A percentile compares a stretch with the other conserved stretches of the same genome.
Conservation (phyloP, 208 protist species). For the Naegleria fowleri region DNA sequence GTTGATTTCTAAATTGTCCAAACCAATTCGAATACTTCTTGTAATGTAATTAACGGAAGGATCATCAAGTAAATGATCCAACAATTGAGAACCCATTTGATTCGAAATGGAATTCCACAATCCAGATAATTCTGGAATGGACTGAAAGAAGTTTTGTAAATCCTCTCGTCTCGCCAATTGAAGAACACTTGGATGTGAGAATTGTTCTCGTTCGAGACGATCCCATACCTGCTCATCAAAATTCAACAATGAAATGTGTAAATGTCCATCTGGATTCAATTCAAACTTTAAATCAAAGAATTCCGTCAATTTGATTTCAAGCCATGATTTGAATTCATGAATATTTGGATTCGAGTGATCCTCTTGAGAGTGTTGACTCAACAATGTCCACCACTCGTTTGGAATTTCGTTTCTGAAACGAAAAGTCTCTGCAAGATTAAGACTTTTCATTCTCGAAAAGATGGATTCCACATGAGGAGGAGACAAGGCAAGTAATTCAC, state of each 20-base stretch:
- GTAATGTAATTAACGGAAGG: neutral
- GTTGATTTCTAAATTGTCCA: neutral
- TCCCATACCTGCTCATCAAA: too few relatives aligned
- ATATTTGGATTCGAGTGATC: too few relatives aligned
- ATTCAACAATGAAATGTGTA: too few relatives aligned
- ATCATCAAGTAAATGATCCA: neutral
- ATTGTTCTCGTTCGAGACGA: too few relatives aligned
- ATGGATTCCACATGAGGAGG: neutral
- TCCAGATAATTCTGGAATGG: neutral
- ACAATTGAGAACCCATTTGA: neutral
- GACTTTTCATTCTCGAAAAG: neutral
- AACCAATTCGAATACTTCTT: neutral
- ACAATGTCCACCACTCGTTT: too few relatives aligned
- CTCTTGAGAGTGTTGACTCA: too few relatives aligned
- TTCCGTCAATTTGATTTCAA: too few relatives aligned
- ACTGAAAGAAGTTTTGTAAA: neutral
- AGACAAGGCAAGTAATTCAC: neutral
- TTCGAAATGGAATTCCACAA: neutral
- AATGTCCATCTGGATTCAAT: too few relatives aligned
- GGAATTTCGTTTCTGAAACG: too few relatives aligned
- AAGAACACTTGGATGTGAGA: neutral
- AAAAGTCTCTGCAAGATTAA: too few relatives aligned
- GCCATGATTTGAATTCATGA: too few relatives aligned
- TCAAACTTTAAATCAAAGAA: too few relatives aligned
- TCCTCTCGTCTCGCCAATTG: neutral